These are phyloP conservation scores for Lyophyllum semitale DNA, from an alignment of 768 basidiomycete genomes.

Conservation along the genomic window DNA sequence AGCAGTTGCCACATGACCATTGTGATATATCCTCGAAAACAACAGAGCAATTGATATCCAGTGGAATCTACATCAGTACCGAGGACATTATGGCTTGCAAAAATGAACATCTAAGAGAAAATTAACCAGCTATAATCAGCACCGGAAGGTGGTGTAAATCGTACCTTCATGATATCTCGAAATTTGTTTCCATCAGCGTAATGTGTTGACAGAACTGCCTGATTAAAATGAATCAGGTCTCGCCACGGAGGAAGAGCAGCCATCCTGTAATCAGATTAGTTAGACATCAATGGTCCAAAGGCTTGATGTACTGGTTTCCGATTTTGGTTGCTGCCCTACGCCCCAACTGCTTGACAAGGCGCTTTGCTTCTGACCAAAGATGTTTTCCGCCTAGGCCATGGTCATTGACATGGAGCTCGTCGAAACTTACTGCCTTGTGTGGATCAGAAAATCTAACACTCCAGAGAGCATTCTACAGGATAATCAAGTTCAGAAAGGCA, in stretches of 20 bases:
- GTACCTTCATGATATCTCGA: slow-evolving; percentile 19
- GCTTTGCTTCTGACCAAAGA: slow-evolving; percentile 26
- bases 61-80: slow-evolving; percentile 1
- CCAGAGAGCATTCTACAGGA: slow-evolving; percentile 45
- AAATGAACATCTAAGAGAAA: slow-evolving; percentile 21
- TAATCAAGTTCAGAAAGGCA: background rate
- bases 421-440: slow-evolving; percentile 34
- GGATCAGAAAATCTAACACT: slow-evolving; percentile 33
- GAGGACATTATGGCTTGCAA: slow-evolving; percentile 19
- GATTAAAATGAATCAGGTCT: slow-evolving; percentile 30
- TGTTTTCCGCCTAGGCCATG: slow-evolving; percentile 35
- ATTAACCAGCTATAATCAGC: no score
- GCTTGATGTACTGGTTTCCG: slow-evolving; percentile 24
- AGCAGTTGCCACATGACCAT: slow-evolving; percentile 29
- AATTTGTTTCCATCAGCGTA: slow-evolving; percentile 34
- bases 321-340: slow-evolving; percentile 12
- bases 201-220: slow-evolving; percentile 14
- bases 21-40: slow-evolving; percentile 26
- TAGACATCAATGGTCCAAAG: background rate
- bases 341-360: slow-evolving; percentile 13
- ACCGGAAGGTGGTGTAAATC: background rate
- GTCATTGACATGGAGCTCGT: slow-evolving; percentile 37
- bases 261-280: slow-evolving; percentile 15
- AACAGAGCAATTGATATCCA: slow-evolving; percentile 27
- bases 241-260: slow-evolving; percentile 30